These are phyloP conservation scores for Capsaspora owczarzaki DNA, from an alignment of 78 protist species.

Conservation along the genomic window DNA sequence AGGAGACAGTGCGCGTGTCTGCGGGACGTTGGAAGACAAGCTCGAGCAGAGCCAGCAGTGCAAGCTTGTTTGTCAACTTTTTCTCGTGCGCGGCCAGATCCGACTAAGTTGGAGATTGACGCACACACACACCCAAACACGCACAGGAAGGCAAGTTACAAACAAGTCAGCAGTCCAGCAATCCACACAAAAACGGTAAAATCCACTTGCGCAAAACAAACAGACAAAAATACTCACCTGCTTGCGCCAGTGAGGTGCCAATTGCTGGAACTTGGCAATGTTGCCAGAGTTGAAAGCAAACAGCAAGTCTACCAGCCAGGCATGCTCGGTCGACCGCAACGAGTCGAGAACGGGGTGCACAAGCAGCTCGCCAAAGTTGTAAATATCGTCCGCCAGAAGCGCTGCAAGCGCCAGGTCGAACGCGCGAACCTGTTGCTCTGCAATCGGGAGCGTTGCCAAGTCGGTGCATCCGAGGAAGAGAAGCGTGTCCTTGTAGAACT, in stretches of 20 bases:
- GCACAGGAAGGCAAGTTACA: too few species aligned
- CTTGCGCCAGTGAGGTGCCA: not conserved
- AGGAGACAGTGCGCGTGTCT: conserved; percentile 11
- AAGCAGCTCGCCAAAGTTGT: conserved; percentile 61
- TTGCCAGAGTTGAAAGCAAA: conserved; percentile 50
- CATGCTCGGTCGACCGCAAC: conserved; percentile 2
- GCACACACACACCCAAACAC: not conserved
- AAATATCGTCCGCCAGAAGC: conserved; percentile 31
- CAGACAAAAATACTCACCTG: not conserved
- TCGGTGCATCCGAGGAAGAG: conserved; percentile 26
- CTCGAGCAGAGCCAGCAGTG: conserved; percentile 40
- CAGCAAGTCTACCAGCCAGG: conserved; percentile 38
- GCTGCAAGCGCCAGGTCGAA: conserved; percentile 51
- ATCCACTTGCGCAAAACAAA: not conserved
- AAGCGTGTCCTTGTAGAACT: conserved; percentile 28
- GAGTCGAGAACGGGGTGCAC: conserved; percentile 35
- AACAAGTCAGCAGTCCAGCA: too few species aligned
- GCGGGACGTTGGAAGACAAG: conserved; percentile 23
- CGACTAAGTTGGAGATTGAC: not conserved
- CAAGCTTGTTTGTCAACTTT: conserved; percentile 22
- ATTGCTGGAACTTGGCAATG: conserved; percentile 1
- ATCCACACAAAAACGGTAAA: not conserved
- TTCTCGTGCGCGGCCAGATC: not conserved
- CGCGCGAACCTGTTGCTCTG: conserved; percentile 12
- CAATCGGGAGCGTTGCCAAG: not conserved